Base-by-base conservation (phyloP, 1,284 basidiomycete species). In the Pulveroboletus sp. region DNA sequence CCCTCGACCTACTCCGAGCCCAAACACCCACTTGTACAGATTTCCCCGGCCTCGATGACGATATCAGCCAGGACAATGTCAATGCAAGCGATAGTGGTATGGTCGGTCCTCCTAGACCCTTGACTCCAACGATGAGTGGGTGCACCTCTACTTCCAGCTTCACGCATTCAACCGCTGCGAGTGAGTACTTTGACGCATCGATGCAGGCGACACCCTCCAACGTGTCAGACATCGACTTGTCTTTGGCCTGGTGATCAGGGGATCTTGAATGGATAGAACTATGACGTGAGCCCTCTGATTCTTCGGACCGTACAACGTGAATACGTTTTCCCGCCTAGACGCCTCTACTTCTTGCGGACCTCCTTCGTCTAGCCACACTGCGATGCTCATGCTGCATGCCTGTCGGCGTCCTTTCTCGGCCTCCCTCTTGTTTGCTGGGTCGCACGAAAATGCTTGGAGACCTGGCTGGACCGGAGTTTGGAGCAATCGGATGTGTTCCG, bases 371-470 rank as follows among this genome's bases (percentile, higher is more conserved):
- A 21, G 21, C 21, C 21, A 21, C 21, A 21, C 21, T 21, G 21
- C 21, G 21, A 21, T 21, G 21, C 21, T 21, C 21, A 2, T 40
- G 13, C 19, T 9, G 10, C 21, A 19, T 29, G 19, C 47, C n/a
- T 40, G 4, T 42, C 6, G 35, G 6, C 7, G 6, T 40, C 21
- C 12, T 32, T 13, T 9, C 17, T 29, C 58, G 37, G 61, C 11
- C 44, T 37, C 26, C 21, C 21, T 36, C 9, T 29, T 29, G 29
- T 29, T 21, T 42, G 37, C 21, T 39, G 80, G 78, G 57, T 79
- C 83, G 63, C 84, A 87, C 65, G 80, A 82, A 21, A 21, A 21
- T 21, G 21, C 21, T 21, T 21, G 21, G 21, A 21, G 21, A 21
- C 21, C 21, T 21, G 21, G 21, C 21, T 21, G 21, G 21, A 21